Evolutionary conservation across 371 early-diverging fungal species (phyloP).

Genomic region (Chytridium lagenaria): DNA sequence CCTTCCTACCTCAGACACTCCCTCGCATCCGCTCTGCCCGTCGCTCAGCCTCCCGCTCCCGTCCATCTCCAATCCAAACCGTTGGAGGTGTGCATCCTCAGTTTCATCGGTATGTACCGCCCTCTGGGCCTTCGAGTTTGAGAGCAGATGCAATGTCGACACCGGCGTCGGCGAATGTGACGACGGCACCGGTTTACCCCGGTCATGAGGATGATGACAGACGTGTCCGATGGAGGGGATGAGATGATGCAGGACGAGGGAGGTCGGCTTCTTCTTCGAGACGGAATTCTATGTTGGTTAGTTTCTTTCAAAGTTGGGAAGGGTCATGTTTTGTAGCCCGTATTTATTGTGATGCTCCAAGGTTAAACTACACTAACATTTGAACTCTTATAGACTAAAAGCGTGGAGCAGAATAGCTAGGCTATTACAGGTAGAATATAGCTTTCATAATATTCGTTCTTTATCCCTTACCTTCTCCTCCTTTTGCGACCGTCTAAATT

Average conservation of each 20-base stretch:
- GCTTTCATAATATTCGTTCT: too few relatives aligned
- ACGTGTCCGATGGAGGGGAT: background rate
- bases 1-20: background rate
- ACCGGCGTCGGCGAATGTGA: background rate
- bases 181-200: too few relatives aligned
- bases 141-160: background rate
- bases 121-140: too few relatives aligned
- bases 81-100: too few relatives aligned
- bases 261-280: background rate
- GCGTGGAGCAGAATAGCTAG: background rate
- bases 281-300: background rate
- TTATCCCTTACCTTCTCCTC: too few relatives aligned
- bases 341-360: background rate
- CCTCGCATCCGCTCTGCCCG: conserved; percentile 14
- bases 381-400: background rate
- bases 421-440: background rate
- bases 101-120: too few relatives aligned
- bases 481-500: too few relatives aligned
- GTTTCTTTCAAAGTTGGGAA: background rate
- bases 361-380: background rate
- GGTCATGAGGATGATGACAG: background rate
- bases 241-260: background rate
- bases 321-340: too few relatives aligned
- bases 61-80: conserved; percentile 14
- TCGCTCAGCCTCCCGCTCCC: background rate